Conservation (phyloP, 805 yeast species). For the Metahyphopichia silvanorum region DNA sequence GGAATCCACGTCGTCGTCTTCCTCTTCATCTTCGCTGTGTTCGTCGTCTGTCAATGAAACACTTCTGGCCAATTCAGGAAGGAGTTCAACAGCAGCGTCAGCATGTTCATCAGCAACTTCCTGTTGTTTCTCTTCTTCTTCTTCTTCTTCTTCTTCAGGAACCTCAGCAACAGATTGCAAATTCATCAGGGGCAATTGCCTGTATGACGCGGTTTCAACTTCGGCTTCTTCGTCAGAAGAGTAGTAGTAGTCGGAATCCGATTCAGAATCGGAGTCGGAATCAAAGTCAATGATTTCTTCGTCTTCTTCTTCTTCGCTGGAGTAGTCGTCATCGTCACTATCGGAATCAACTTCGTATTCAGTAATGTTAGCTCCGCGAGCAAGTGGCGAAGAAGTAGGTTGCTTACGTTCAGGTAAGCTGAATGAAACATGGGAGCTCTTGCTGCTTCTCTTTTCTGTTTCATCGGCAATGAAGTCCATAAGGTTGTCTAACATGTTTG, state of each 20-base stretch:
- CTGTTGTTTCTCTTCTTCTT: constrained; percentile 7
- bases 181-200: background rate
- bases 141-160: constrained; percentile 9
- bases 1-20: constrained; percentile 7
- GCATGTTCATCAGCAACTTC: too few species aligned
- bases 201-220: constrained; percentile 1
- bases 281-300: constrained; percentile 15
- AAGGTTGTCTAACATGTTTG: constrained; percentile 63
- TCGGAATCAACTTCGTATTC: constrained; percentile 38
- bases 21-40: background rate
- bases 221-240: constrained; percentile 12
- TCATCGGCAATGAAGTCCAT: constrained; percentile 48
- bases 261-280: constrained; percentile 20
- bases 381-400: constrained; percentile 12
- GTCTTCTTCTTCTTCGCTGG: too few species aligned
- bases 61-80: constrained; percentile 16
- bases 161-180: background rate
- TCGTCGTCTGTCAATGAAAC: constrained; percentile 17
- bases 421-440: constrained; percentile 10
- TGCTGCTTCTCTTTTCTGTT: constrained; percentile 21
- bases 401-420: constrained; percentile 9
- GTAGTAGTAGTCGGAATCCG: constrained; percentile 17
- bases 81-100: constrained; percentile 2
- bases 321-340: constrained; percentile 9
- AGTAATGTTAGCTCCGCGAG: constrained; percentile 26